These are phyloP conservation scores for Morella rubra DNA, from an alignment of 306 rosid genomes.

Conservation along the genomic window DNA sequence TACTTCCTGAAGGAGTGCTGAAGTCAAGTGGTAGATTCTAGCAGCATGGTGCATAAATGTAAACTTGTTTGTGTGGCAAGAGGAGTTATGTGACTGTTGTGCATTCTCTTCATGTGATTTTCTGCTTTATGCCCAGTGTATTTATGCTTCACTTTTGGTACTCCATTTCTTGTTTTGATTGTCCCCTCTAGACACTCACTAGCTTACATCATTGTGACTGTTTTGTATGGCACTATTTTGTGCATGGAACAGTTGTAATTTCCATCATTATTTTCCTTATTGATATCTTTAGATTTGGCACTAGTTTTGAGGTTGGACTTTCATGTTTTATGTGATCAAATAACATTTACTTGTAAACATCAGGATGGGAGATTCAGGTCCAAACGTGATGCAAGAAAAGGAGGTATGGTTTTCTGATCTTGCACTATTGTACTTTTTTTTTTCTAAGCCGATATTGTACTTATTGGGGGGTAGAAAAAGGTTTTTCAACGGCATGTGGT, in stretches of 20 bases:
- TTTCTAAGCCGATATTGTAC: slow-evolving; percentile 13
- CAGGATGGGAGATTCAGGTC: slow-evolving; percentile 99
- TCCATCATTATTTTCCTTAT: slow-evolving; percentile 1
- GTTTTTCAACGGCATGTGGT: not conserved
- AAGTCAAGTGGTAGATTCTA: not conserved
- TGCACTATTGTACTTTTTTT: not conserved
- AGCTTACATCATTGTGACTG: not conserved
- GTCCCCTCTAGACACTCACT: not conserved
- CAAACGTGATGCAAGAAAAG: slow-evolving; percentile 92
- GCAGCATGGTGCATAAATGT: not conserved
- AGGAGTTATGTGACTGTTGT: not conserved
- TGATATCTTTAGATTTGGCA: slow-evolving; percentile 22
- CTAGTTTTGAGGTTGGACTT: slow-evolving; percentile 17
- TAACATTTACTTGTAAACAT: slow-evolving; percentile 34
- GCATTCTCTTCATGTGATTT: not conserved
- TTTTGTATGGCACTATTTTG: not conserved
- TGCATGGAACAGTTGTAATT: slow-evolving; percentile 5
- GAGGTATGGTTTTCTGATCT: slow-evolving; percentile 52
- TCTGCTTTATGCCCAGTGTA: not conserved
- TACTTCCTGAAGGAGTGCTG: not conserved
- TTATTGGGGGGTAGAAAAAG: not conserved
- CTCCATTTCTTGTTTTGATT: not conserved
- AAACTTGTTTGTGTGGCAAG: not conserved
- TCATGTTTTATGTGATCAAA: slow-evolving; percentile 22
- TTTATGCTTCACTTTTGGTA: not conserved